Percentiles rank a stretch among this genome's conserved stretches.
Evolutionary conservation across 768 basidiomycete genomes (phyloP).

Genomic region (Auricularia cornea): DNA sequence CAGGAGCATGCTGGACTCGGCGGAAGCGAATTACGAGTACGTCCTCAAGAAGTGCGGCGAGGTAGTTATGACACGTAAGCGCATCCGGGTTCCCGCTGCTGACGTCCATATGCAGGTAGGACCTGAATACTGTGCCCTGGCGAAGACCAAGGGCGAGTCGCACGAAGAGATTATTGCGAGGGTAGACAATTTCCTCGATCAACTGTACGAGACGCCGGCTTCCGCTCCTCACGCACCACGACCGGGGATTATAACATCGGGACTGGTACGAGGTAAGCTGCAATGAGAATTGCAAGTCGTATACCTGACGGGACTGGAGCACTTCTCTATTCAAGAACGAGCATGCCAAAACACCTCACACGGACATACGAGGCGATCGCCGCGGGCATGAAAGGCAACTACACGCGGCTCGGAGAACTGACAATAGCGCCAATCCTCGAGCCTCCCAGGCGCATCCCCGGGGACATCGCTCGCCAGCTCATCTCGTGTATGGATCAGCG

Average conservation of each 20-base stretch:
- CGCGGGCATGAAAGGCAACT: conserved; percentile 8
- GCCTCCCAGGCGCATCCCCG: neutral
- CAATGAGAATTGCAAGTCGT: no score
- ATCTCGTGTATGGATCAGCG: conserved; percentile 11
- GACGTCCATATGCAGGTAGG: conserved; percentile 2
- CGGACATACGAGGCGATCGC: neutral
- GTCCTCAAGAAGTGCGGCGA: conserved; percentile 8
- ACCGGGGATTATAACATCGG: conserved; percentile 6
- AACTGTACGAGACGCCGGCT: conserved; percentile 1
- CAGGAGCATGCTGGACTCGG: conserved; percentile 1
- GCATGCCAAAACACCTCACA: conserved; percentile 3
- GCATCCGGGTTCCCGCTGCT: neutral
- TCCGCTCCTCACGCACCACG: neutral
- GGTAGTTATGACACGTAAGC: conserved; percentile 1
- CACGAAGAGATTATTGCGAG: conserved; percentile 1
- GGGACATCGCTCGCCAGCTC: conserved; percentile 6
- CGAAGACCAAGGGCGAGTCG: neutral
- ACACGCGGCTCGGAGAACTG: neutral
- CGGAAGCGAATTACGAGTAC: conserved; percentile 8
- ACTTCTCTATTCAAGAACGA: conserved; percentile 1
- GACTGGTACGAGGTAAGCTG: conserved; percentile 6
- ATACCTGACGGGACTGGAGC: neutral
- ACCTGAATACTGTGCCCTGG: conserved; percentile 6
- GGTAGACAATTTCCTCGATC: conserved; percentile 7
- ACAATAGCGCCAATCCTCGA: neutral